These are phyloP conservation scores for Tillandsia fasciculata DNA, from an alignment of 176 grass and related monocot genomes.

Conservation along the genomic window DNA sequence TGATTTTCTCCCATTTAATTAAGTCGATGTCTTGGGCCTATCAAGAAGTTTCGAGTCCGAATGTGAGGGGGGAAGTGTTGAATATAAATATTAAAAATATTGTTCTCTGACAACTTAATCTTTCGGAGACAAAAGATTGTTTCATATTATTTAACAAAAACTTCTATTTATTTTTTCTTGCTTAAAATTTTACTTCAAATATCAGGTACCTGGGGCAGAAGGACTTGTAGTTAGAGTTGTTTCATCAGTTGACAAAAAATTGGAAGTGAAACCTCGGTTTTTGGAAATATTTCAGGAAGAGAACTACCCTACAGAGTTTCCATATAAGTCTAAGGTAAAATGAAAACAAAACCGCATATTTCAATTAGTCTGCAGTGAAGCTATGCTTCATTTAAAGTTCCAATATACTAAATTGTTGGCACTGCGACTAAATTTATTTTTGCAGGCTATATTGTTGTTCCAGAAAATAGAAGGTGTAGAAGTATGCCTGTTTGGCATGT, in stretches of 20 bases:
- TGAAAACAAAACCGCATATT: slow-evolving; percentile 12
- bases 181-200: slow-evolving; percentile 12
- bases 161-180: not conserved
- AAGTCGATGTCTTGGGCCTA: too few species aligned
- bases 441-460: slow-evolving; percentile 93
- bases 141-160: too few species aligned
- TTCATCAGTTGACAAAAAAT: slow-evolving; percentile 99
- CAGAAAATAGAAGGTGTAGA: slow-evolving; percentile 99
- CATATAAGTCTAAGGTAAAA: slow-evolving; percentile 94
- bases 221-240: slow-evolving; percentile 98
- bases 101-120: too few species aligned
- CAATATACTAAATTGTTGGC: not conserved
- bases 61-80: too few species aligned
- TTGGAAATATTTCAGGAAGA: slow-evolving; percentile 97
- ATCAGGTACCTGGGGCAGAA: slow-evolving; percentile 85
- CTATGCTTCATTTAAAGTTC: not conserved
- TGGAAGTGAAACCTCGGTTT: slow-evolving; percentile 98
- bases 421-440: slow-evolving; percentile 18
- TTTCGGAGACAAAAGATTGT: too few species aligned
- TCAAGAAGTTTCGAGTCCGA: too few species aligned
- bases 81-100: too few species aligned
- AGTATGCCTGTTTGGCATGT: slow-evolving; percentile 99
- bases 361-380: slow-evolving; percentile 10
- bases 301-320: slow-evolving; percentile 91
- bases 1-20: too few species aligned